Evolutionary conservation across 148 eudicot genomes (phyloP).

Genomic region (Rhododendron williamsianum): DNA sequence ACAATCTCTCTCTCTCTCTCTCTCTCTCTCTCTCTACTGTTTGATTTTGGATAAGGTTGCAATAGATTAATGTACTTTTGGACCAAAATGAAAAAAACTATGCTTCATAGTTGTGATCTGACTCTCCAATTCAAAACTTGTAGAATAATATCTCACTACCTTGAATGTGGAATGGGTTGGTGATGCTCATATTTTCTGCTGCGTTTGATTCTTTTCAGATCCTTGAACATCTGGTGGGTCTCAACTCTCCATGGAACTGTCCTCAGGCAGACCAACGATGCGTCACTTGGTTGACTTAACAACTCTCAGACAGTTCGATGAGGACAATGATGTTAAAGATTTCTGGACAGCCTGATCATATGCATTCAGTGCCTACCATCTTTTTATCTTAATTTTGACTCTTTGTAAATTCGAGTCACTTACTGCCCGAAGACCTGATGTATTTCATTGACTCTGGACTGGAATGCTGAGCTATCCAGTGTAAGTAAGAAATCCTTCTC

Average conservation of each 20-base stretch:
- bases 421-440: not conserved
- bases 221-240: conserved; percentile 65
- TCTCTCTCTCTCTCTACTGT: not conserved
- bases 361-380: not conserved
- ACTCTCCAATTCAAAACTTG: not conserved
- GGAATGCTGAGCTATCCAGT: not conserved
- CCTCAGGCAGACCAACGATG: conserved; percentile 99
- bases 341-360: conserved; percentile 6
- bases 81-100: not conserved
- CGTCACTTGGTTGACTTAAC: conserved; percentile 82
- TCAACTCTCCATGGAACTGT: conserved; percentile 98
- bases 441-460: not conserved
- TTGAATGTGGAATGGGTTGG: not conserved
- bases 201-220: conserved; percentile 45
- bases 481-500: not conserved
- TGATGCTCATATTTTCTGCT: not conserved
- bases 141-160: not conserved
- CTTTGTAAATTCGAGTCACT: not conserved
- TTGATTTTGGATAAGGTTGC: not conserved
- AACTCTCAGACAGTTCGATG: conserved; percentile 22
- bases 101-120: not conserved
- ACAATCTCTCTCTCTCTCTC: not conserved
- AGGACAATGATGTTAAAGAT: conserved; percentile 6
- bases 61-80: not conserved
- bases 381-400: not conserved